Evolutionary conservation across 352 stramenopile genomes (phyloP).

Genomic region (Pythium volutum): DNA sequence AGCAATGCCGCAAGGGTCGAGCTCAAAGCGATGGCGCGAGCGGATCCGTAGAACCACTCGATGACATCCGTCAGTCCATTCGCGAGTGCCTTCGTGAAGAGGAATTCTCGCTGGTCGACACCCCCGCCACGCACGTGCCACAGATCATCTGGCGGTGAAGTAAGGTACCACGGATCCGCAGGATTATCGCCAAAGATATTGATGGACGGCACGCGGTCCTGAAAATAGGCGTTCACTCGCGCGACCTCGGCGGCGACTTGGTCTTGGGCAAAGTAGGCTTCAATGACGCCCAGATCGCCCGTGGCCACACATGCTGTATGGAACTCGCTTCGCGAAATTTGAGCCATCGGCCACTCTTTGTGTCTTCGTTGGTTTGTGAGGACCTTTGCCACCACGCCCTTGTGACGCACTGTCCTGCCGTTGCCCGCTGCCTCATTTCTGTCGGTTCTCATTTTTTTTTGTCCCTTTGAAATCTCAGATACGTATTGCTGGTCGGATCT

Average conservation of each 20-base stretch:
- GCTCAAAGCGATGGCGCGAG: not conserved
- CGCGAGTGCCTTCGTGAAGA: slow-evolving; percentile 4
- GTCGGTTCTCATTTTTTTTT: not conserved
- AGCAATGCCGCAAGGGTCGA: slow-evolving; percentile 15
- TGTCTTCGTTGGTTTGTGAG: not conserved
- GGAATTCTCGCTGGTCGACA: not conserved
- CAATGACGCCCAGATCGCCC: slow-evolving; percentile 1
- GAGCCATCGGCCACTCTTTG: not conserved
- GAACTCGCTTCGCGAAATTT: slow-evolving; percentile 11
- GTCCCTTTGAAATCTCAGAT: slow-evolving; percentile 10
- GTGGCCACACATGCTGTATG: not conserved
- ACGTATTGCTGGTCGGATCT: too few relatives aligned
- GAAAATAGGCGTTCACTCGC: slow-evolving; percentile 15
- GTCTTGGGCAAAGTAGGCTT: slow-evolving; percentile 13
- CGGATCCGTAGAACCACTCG: slow-evolving; percentile 15
- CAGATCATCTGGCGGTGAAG: not conserved
- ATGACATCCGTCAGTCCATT: slow-evolving; percentile 4
- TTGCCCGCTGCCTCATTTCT: not conserved
- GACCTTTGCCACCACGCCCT: too few relatives aligned
- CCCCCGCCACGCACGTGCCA: not conserved
- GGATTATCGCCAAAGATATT: slow-evolving; percentile 5
- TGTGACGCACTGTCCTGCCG: not conserved
- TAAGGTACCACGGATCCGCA: slow-evolving; percentile 17
- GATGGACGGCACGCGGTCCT: not conserved
- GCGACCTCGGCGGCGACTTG: slow-evolving; percentile 3